These are phyloP conservation scores for Cornus controversa DNA, from an alignment of 148 eudicot genomes.

Conservation along the genomic window DNA sequence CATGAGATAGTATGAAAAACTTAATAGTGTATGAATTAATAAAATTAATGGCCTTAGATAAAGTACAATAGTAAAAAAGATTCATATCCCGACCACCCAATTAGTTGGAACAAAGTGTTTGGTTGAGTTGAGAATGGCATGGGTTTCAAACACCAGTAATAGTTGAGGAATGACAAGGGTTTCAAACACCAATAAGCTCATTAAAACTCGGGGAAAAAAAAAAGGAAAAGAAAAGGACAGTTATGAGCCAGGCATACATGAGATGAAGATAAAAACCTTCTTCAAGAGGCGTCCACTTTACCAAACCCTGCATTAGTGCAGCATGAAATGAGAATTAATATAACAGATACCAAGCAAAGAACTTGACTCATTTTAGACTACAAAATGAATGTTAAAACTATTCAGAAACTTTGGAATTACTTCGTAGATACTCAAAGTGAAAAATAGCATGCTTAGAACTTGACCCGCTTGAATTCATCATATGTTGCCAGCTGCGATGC, in stretches of 20 bases:
- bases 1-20: too few relatives aligned
- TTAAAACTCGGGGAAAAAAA: neutral
- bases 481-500: constrained; percentile 92
- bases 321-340: neutral
- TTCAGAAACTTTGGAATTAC: constrained; percentile 21
- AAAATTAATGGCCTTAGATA: too few relatives aligned
- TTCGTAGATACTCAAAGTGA: constrained; percentile 16
- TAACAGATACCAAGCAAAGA: neutral
- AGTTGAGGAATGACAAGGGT: neutral
- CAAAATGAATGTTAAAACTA: neutral
- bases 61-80: too few relatives aligned
- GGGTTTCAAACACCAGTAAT: neutral
- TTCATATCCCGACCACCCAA: too few relatives aligned
- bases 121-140: neutral
- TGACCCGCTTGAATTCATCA: constrained; percentile 92
- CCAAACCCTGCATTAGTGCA: constrained; percentile 48
- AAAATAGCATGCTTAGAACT: constrained; percentile 27
- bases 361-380: neutral
- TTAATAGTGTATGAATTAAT: too few relatives aligned
- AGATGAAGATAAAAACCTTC: constrained; percentile 88
- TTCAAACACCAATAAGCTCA: neutral
- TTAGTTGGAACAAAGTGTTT: too few relatives aligned
- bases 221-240: constrained; percentile 2
- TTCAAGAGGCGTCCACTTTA: constrained; percentile 65
- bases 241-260: constrained; percentile 42